Percentiles rank a stretch among this genome's conserved stretches.
Conservation (phyloP, 1,139 yeast genomes). For the Geotrichum phurueaensis region DNA sequence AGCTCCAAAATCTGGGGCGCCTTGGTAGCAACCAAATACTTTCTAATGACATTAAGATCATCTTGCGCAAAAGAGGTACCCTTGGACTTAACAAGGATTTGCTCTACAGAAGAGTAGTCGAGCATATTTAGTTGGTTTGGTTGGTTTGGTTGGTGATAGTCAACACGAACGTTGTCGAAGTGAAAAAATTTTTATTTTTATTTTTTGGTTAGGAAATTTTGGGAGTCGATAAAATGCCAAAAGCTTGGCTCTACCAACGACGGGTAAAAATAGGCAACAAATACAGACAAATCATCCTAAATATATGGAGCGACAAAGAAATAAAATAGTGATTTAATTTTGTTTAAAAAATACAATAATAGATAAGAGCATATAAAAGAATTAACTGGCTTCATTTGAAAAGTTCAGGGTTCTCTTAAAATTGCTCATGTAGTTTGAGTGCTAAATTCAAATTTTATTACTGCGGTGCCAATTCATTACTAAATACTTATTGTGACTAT, state of each 20-base stretch:
- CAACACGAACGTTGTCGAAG: neutral
- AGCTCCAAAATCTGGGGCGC: conserved; percentile 14
- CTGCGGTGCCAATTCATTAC: neutral
- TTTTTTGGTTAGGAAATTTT: neutral
- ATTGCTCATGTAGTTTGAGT: neutral
- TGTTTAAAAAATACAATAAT: no score
- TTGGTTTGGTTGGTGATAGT: neutral
- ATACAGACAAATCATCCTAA: no score
- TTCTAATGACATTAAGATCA: conserved; percentile 16
- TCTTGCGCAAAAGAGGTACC: conserved; percentile 8
- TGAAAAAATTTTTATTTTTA: neutral
- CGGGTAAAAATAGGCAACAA: no score
- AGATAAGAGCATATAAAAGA: neutral
- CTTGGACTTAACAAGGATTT: neutral
- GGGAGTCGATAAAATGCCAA: neutral
- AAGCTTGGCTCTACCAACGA: no score
- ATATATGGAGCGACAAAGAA: no score
- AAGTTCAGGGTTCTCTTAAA: neutral
- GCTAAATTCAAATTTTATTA: neutral
- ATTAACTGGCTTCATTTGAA: no score
- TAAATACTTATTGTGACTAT: neutral
- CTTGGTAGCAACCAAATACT: conserved; percentile 19
- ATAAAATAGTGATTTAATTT: no score
- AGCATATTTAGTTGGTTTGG: neutral
- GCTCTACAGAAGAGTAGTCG: neutral